Evolutionary conservation across 345 rosid species (phyloP).

Genomic region (Gossypium raimondii): DNA sequence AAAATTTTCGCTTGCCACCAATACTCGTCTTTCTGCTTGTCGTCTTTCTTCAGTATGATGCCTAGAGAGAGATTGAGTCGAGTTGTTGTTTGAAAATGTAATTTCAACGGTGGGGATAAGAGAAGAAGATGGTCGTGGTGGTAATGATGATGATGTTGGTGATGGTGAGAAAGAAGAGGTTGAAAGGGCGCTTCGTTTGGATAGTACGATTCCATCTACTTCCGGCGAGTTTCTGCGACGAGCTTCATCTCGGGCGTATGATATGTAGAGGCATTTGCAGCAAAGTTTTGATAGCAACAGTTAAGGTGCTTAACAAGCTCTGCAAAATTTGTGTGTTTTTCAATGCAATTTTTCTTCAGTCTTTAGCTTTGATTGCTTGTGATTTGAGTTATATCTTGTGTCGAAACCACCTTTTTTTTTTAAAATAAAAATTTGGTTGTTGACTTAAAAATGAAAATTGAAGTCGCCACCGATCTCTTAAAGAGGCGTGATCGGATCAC

Average conservation of each 20-base stretch:
- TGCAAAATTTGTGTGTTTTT: no score
- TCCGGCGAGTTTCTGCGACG: slow-evolving; percentile 74
- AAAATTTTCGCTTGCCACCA: slow-evolving; percentile 25
- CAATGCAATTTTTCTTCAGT: no score
- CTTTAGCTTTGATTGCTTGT: no score
- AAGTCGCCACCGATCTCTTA: no score
- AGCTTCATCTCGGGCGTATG: slow-evolving; percentile 95
- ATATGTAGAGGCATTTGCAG: slow-evolving; percentile 81
- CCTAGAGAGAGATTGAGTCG: slow-evolving; percentile 29
- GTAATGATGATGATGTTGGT: slow-evolving; percentile 21
- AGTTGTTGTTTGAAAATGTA: slow-evolving; percentile 41
- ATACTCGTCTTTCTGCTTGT: slow-evolving; percentile 22
- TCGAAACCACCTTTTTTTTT: no score
- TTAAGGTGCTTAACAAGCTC: no score
- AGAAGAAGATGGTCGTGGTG: not conserved
- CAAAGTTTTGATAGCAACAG: slow-evolving; percentile 37
- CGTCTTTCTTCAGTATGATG: slow-evolving; percentile 21
- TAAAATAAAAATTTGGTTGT: no score
- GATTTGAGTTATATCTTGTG: no score
- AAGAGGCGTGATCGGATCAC: no score
- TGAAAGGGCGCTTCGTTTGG: slow-evolving; percentile 82
- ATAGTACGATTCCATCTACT: slow-evolving; percentile 83
- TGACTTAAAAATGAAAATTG: no score
- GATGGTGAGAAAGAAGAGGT: slow-evolving; percentile 51
- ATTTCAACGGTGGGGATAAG: slow-evolving; percentile 29